Evolutionary conservation across 208 protist species (phyloP).

Genomic region (Trichomonas tenax): DNA sequence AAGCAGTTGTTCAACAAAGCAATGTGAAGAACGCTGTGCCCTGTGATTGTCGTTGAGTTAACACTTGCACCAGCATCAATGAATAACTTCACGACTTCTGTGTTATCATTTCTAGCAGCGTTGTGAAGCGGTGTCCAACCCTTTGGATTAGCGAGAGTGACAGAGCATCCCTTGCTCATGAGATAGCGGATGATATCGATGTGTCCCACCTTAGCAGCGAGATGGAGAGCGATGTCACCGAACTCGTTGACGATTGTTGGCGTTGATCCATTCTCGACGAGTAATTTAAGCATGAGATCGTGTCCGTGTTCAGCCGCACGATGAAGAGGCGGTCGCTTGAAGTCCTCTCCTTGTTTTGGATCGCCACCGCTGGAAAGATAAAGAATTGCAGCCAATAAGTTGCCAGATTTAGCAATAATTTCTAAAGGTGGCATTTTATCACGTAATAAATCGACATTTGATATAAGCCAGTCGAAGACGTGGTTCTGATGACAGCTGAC

Average conservation of each 20-base stretch:
- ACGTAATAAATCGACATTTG: neutral
- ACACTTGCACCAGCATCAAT: neutral
- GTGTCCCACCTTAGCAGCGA: neutral
- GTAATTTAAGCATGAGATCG: neutral
- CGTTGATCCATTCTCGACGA: neutral
- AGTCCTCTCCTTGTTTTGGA: neutral
- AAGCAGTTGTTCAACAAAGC: neutral
- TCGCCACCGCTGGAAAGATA: neutral
- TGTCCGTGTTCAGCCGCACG: neutral
- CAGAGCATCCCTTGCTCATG: neutral
- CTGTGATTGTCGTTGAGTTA: neutral
- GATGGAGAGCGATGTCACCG: neutral
- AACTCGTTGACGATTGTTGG: neutral
- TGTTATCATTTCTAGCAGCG: neutral
- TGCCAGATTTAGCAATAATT: neutral
- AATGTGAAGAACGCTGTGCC: neutral
- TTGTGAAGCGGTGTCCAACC: neutral
- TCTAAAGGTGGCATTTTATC: neutral
- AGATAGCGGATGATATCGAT: neutral
- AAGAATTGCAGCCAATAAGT: neutral
- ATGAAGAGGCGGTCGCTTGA: neutral
- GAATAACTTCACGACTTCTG: neutral
- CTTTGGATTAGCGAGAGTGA: neutral
- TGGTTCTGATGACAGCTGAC: neutral
- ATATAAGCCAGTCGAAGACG: neutral